Percentiles rank a stretch among this genome's conserved stretches.
Evolutionary conservation across 202 grass and related monocot species (phyloP).

Genomic region (Schoenoplectus triqueter): DNA sequence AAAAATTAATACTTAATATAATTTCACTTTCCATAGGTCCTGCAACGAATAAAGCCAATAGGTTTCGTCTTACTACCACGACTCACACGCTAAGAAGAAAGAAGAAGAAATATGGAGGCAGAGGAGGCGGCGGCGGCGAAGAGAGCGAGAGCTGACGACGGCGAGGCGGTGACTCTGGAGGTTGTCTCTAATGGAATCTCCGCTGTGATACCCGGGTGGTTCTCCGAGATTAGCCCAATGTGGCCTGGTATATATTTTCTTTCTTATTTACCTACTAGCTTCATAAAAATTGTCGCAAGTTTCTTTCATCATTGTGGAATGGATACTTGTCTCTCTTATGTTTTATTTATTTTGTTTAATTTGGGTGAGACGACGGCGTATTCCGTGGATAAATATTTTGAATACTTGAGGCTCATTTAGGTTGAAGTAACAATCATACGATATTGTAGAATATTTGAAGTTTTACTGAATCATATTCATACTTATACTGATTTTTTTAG

Average conservation of each 20-base stretch:
- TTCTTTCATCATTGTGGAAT: neutral
- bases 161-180: slow-evolving; percentile 1
- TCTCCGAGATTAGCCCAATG: slow-evolving; percentile 98
- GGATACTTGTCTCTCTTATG: neutral
- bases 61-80: neutral
- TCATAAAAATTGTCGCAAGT: neutral
- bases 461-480: neutral
- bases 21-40: too few relatives aligned
- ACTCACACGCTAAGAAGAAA: neutral
- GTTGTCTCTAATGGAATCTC: slow-evolving; percentile 57
- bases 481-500: neutral
- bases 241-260: slow-evolving; percentile 66
- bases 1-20: neutral
- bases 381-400: neutral
- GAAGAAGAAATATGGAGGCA: slow-evolving; percentile 44
- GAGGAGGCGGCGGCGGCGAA: slow-evolving; percentile 50
- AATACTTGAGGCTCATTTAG: neutral
- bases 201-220: slow-evolving; percentile 89
- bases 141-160: slow-evolving; percentile 54
- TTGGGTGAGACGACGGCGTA: neutral
- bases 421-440: neutral
- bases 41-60: neutral
- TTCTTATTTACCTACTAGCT: neutral
- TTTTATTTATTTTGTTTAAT: neutral
- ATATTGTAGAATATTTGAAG: too few relatives aligned